These are phyloP conservation scores for Yamadazyma olivae DNA, from an alignment of 805 yeast genomes.

Conservation along the genomic window DNA sequence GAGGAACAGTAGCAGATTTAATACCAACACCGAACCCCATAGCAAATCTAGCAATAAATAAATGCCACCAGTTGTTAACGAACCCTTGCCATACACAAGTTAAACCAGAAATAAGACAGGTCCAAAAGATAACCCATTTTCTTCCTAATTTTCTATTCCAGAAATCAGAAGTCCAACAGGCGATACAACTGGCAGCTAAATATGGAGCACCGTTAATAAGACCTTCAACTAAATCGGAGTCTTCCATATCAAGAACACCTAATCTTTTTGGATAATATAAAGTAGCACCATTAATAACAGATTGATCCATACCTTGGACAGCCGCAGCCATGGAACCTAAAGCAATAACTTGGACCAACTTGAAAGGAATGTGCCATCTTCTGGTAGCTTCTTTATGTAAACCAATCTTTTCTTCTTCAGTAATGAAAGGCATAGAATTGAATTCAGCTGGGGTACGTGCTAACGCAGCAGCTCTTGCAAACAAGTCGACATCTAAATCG, in stretches of 20 bases:
- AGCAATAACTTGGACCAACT: slow-evolving; percentile 51
- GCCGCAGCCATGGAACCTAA: slow-evolving; percentile 67
- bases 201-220: slow-evolving; percentile 65
- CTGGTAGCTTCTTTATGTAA: slow-evolving; percentile 45
- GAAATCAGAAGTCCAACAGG: slow-evolving; percentile 60
- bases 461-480: slow-evolving; percentile 57
- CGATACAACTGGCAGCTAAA: slow-evolving; percentile 52
- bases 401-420: slow-evolving; percentile 43
- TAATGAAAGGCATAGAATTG: slow-evolving; percentile 51
- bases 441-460: slow-evolving; percentile 56
- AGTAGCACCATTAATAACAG: slow-evolving; percentile 68
- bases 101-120: slow-evolving; percentile 54
- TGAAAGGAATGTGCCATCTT: slow-evolving; percentile 45
- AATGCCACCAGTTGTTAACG: slow-evolving; percentile 56
- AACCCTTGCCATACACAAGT: slow-evolving; percentile 72
- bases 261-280: slow-evolving; percentile 56
- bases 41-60: slow-evolving; percentile 56
- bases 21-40: slow-evolving; percentile 68
- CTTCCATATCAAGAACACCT: slow-evolving; percentile 41
- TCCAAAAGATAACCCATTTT: slow-evolving; percentile 57
- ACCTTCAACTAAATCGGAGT: slow-evolving; percentile 59
- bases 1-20: slow-evolving; percentile 66
- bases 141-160: slow-evolving; percentile 55
- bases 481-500: slow-evolving; percentile 53
- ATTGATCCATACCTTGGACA: slow-evolving; percentile 75